phyloP scores from a whole-genome alignment of 2,329 filamentous ascomycete genomes.

The Fusarium ambrosium region DNA sequence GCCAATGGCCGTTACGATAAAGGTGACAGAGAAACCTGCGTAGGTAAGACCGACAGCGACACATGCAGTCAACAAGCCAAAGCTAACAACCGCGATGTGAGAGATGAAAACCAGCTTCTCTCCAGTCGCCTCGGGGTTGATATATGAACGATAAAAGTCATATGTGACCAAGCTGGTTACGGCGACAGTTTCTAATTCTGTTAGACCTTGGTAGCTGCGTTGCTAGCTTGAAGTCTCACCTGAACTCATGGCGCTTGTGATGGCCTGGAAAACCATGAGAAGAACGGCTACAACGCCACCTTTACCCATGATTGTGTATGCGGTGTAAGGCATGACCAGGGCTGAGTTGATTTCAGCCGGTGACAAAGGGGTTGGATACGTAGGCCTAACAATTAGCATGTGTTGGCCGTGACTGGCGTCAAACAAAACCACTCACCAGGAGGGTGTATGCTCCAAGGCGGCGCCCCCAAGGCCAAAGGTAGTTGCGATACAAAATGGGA shows the following conservation, averaged over 20 bases:
- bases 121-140: background rate
- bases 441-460: background rate
- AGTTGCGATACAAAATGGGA: background rate
- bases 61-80: background rate
- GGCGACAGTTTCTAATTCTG: background rate
- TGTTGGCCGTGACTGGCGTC: background rate
- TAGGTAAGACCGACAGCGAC: background rate
- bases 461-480: background rate
- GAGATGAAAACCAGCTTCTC: background rate
- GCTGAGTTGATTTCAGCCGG: background rate
- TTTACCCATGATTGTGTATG: background rate
- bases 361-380: background rate
- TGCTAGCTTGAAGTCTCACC: background rate
- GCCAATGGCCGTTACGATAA: background rate
- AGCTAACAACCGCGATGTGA: background rate
- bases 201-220: background rate
- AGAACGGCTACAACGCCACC: background rate
- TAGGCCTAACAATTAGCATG: background rate
- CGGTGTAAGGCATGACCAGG: background rate
- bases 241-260: background rate
- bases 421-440: background rate
- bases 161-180: background rate
- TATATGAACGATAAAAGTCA: background rate
- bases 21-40: background rate
- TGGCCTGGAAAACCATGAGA: background rate